phyloP scores from a whole-genome alignment of 2,329 filamentous ascomycete genomes.

The Parafenestella ontariensis region DNA sequence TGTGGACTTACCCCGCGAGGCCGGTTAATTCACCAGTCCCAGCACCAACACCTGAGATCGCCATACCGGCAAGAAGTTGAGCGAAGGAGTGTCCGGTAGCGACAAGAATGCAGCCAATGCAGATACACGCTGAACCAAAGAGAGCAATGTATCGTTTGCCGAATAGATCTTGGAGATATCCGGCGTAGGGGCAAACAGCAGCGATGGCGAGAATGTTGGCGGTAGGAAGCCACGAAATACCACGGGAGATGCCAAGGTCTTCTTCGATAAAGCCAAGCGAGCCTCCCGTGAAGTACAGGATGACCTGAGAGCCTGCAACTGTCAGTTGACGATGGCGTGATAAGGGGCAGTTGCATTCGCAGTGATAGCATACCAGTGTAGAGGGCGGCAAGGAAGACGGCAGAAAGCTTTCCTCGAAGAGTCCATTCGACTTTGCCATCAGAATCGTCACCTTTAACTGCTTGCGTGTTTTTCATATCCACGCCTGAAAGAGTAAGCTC shows the following conservation, averaged over 20 bases:
- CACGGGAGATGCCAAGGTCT: slow-evolving; percentile 31
- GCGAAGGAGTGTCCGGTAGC: slow-evolving; percentile 41
- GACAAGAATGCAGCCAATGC: slow-evolving; percentile 38
- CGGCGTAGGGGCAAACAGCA: slow-evolving; percentile 43
- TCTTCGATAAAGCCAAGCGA: slow-evolving; percentile 40
- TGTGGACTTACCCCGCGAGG: slow-evolving; percentile 39
- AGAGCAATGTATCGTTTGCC: slow-evolving; percentile 47
- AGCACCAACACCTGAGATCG: slow-evolving; percentile 43
- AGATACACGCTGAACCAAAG: slow-evolving; percentile 40
- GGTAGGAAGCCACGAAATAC: slow-evolving; percentile 43
- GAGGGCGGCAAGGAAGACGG: slow-evolving; percentile 47
- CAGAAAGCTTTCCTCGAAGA: slow-evolving; percentile 42
- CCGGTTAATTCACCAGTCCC: slow-evolving; percentile 45
- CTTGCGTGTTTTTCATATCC: slow-evolving; percentile 44
- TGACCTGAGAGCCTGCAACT: slow-evolving; percentile 40
- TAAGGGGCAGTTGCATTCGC: background rate
- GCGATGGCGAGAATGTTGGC: slow-evolving; percentile 47
- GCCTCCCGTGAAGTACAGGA: slow-evolving; percentile 44
- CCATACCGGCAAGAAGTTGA: slow-evolving; percentile 45
- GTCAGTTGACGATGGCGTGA: background rate
- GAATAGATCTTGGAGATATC: slow-evolving; percentile 47
- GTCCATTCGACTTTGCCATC: slow-evolving; percentile 50
- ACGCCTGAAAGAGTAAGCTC: slow-evolving; percentile 37
- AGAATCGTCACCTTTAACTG: slow-evolving; percentile 51
- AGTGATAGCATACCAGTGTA: slow-evolving; percentile 39